phyloP scores from a whole-genome alignment of 129 eudicot species.

The Artemisia annua region DNA sequence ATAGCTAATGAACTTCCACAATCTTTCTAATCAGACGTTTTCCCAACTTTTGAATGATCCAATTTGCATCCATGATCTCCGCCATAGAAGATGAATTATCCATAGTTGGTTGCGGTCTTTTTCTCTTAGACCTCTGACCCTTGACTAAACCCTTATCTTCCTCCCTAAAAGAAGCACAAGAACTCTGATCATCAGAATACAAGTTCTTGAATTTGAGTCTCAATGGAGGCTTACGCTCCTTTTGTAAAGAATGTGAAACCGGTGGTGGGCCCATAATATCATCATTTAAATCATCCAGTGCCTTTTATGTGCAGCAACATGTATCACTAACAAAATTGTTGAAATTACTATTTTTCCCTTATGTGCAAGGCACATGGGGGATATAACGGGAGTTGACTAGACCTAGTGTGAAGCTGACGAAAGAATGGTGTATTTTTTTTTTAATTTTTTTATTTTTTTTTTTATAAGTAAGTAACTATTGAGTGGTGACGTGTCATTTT shows the following conservation, averaged over 20 bases:
- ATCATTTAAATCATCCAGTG: slow-evolving; percentile 28
- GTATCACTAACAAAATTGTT: too few species aligned
- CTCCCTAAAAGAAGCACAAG: slow-evolving; percentile 59
- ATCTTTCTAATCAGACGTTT: too few species aligned
- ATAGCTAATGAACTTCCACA: too few species aligned
- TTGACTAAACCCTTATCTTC: slow-evolving; percentile 69
- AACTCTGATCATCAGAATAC: slow-evolving; percentile 51
- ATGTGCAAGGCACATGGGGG: too few species aligned
- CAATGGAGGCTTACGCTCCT: slow-evolving; percentile 67
- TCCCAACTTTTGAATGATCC: too few species aligned
- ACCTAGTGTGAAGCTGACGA: too few species aligned
- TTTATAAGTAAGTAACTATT: too few species aligned
- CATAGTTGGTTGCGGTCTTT: slow-evolving; percentile 50
- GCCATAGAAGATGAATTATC: slow-evolving; percentile 41
- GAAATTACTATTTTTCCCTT: too few species aligned
- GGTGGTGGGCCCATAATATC: slow-evolving; percentile 29
- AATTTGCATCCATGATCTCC: slow-evolving; percentile 71
- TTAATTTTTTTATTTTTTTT: too few species aligned
- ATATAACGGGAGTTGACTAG: too few species aligned
- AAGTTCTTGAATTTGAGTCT: slow-evolving; percentile 81
- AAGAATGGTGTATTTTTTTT: too few species aligned
- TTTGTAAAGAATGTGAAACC: slow-evolving; percentile 33
- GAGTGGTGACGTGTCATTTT: too few species aligned
- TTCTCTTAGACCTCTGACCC: slow-evolving; percentile 95
- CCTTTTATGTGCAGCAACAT: slow-evolving; percentile 31